phyloP scores from a whole-genome alignment of 1,284 basidiomycete species.

The Fomitiporia mediterranea region DNA sequence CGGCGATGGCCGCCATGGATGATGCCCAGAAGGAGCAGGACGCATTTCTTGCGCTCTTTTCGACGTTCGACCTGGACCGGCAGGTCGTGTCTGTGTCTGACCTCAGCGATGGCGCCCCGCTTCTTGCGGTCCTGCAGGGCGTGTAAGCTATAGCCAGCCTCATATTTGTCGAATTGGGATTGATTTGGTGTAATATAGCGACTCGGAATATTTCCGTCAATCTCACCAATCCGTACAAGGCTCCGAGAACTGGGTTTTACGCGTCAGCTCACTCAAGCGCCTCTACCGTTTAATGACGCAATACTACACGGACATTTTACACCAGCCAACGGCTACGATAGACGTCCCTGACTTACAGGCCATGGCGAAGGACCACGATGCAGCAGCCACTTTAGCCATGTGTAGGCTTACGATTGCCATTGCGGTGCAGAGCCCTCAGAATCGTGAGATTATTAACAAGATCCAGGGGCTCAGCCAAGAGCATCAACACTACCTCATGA shows the following conservation, averaged over 20 bases:
- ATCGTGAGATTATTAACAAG: slow-evolving; percentile 77
- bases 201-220: slow-evolving; percentile 72
- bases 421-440: slow-evolving; percentile 86
- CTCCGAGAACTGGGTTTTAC: slow-evolving; percentile 85
- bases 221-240: slow-evolving; percentile 51
- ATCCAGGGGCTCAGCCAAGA: slow-evolving; percentile 76
- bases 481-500: slow-evolving; percentile 83
- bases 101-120: slow-evolving; percentile 68
- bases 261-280: slow-evolving; percentile 80
- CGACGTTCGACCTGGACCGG: slow-evolving; percentile 62
- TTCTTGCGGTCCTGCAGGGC: slow-evolving; percentile 66
- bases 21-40: slow-evolving; percentile 57
- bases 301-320: slow-evolving; percentile 77
- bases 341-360: slow-evolving; percentile 80
- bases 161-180: background rate
- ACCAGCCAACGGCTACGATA: slow-evolving; percentile 65
- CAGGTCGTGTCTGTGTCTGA: slow-evolving; percentile 58
- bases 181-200: slow-evolving; percentile 41
- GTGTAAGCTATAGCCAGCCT: slow-evolving; percentile 48
- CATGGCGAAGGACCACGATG: slow-evolving; percentile 70
- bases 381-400: slow-evolving; percentile 65
- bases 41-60: slow-evolving; percentile 75
- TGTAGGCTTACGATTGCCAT: slow-evolving; percentile 88
- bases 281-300: slow-evolving; percentile 85
- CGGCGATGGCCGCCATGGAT: slow-evolving; percentile 32